These are phyloP conservation scores for Brettanomyces nanus DNA, from an alignment of 805 yeast species.

Conservation along the genomic window DNA sequence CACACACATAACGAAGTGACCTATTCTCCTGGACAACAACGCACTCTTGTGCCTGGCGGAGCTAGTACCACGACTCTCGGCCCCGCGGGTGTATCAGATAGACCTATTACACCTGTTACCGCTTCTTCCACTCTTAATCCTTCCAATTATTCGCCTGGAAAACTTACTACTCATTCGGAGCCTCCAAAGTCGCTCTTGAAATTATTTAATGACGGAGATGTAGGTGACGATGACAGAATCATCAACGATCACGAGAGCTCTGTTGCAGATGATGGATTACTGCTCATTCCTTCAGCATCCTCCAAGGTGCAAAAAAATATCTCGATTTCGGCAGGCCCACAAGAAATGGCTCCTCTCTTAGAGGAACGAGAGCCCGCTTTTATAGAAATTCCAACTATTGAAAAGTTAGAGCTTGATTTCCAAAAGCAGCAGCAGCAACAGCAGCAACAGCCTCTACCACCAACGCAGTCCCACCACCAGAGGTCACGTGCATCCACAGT, in stretches of 20 bases:
- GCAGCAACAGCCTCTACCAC: slow-evolving; percentile 4
- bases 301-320: neutral
- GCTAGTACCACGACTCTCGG: neutral
- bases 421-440: neutral
- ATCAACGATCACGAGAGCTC: slow-evolving; percentile 1
- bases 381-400: slow-evolving; percentile 67
- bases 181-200: slow-evolving; percentile 69
- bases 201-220: slow-evolving; percentile 51
- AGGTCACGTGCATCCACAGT: slow-evolving; percentile 1
- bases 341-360: neutral
- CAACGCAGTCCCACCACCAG: neutral
- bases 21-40: neutral
- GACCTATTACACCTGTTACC: neutral
- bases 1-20: neutral
- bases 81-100: neutral
- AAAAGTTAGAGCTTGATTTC: slow-evolving; percentile 23
- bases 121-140: slow-evolving; percentile 4
- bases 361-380: slow-evolving; percentile 30
- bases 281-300: too few species aligned
- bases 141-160: slow-evolving; percentile 3
- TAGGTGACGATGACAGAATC: slow-evolving; percentile 20
- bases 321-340: neutral
- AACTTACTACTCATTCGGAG: slow-evolving; percentile 28
- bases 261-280: neutral
- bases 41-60: neutral